A percentile compares a stretch with the other conserved stretches of the same genome.
These are phyloP conservation scores for Dentipellis sp. DNA, from an alignment of 768 basidiomycete species.

Conservation along the genomic window DNA sequence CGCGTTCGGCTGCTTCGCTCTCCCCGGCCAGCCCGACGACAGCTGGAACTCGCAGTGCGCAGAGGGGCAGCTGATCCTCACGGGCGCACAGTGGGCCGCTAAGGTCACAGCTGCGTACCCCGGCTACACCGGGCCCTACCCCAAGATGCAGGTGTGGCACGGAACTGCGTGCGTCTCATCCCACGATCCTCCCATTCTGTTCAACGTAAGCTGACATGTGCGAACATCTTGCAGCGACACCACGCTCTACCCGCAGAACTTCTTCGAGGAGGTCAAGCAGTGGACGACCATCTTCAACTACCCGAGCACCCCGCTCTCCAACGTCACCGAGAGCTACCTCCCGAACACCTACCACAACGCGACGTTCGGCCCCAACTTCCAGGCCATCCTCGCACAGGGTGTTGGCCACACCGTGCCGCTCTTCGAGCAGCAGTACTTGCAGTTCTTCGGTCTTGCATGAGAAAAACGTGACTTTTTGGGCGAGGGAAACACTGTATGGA, in stretches of 20 bases:
- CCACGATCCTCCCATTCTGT: neutral
- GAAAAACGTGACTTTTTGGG: too few relatives aligned
- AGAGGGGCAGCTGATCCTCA: neutral
- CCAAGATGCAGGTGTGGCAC: constrained; percentile 47
- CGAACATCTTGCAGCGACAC: constrained; percentile 31
- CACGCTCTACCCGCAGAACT: constrained; percentile 41
- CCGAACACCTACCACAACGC: constrained; percentile 40
- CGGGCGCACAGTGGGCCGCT: constrained; percentile 16
- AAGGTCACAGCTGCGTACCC: constrained; percentile 36
- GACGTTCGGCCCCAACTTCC: constrained; percentile 39
- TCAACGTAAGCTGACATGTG: neutral
- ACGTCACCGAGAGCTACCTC: constrained; percentile 27
- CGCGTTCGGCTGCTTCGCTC: constrained; percentile 45
- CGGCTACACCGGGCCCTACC: constrained; percentile 40
- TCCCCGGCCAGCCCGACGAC: constrained; percentile 19
- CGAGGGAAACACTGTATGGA: too few relatives aligned
- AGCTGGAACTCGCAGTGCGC: constrained; percentile 39
- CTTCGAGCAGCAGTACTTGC: too few relatives aligned
- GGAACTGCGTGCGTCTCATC: constrained; percentile 29
- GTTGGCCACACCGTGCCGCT: constrained; percentile 43
- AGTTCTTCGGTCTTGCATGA: too few relatives aligned
- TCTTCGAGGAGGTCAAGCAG: constrained; percentile 41
- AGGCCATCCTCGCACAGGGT: constrained; percentile 37
- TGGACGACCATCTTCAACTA: constrained; percentile 49
- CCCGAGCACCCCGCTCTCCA: constrained; percentile 27